Evolutionary conservation across 495 filamentous ascomycete genomes (phyloP), one percentile per base, ranked within the genome.

Genomic region (Tuber brumale): DNA sequence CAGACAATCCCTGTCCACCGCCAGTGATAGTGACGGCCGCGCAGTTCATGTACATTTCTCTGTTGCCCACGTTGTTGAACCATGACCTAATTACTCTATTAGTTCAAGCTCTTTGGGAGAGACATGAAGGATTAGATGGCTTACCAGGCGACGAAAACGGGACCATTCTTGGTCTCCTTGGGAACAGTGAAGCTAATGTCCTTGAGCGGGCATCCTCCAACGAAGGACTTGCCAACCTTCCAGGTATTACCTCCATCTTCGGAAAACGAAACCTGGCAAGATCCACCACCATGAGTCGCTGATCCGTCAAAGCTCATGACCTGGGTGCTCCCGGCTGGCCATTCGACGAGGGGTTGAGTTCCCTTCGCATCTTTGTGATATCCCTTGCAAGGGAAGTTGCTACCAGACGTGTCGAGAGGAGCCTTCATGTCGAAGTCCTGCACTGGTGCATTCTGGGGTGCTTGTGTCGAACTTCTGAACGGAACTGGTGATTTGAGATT

Each of bases 281-380:
- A 88, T 27, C 91, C 91, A 69, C 91, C 91, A 48, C 84, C 85
- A 83, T 92, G 91, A 31, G 81, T 76, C 3, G 91, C 91, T 43
- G 84, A 84, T 69, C 91, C 91, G 0, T 70, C 81, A 71, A 92
- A 83, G 41, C 85, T 87, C 83, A 92, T 86, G 79, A 88, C 86
- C 84, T 91, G 88, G 35, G 83, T 79, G 70, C 84, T 81, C 72
- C 91, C 91, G 9, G 89, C 88, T 5, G 83, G 83, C 74, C 87
- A 92, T 8, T 85, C 88, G 31, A 84, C 87, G 6, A 86, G 85
- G 21, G 86, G 73, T n/a, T 79, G 57, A 12, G 27, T 66, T 66
- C 57, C 57, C 57, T 66, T 3, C 12, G 3, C 6, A 35, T 66
- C 57, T 35, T 41, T 72, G 41, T 72, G 42, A 16, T 72, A 72